Evolutionary conservation across 805 yeast genomes (phyloP).

Genomic region (Blastobotrys attinorum): DNA sequence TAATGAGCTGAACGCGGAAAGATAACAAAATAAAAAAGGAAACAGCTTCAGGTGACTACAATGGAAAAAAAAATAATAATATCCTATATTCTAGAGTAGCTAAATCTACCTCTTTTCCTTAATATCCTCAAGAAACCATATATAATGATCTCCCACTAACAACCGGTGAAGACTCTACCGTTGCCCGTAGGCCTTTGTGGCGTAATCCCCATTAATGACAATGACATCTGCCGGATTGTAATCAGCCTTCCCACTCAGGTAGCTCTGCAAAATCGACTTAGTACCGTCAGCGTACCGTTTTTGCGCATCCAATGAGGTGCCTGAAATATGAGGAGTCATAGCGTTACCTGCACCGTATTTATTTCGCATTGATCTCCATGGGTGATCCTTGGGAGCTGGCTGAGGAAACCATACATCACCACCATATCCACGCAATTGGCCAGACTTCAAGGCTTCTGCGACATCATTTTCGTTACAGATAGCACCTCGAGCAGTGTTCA

Average conservation of each 20-base stretch:
- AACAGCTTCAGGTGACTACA: no score
- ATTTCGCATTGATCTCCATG: constrained; percentile 67
- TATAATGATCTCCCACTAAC: no score
- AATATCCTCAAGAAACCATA: no score
- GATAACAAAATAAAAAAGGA: no score
- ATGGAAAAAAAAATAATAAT: no score
- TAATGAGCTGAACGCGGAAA: no score
- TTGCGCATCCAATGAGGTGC: constrained; percentile 77
- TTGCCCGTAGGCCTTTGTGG: constrained; percentile 62
- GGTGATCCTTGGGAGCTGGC: constrained; percentile 69
- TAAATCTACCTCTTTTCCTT: no score
- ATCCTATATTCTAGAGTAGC: no score
- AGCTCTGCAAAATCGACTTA: constrained; percentile 53
- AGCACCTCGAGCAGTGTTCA: constrained; percentile 79
- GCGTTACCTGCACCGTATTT: constrained; percentile 70
- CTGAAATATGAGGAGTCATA: constrained; percentile 77
- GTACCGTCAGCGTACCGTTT: constrained; percentile 64
- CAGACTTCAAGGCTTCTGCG: constrained; percentile 62
- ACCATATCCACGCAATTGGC: constrained; percentile 70
- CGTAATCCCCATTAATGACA: constrained; percentile 62
- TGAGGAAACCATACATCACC: constrained; percentile 86
- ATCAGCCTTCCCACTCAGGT: constrained; percentile 57
- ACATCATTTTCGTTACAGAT: constrained; percentile 66
- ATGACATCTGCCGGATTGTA: constrained; percentile 70
- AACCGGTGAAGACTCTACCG: no score